Evolutionary conservation across 108 stramenopile genomes (phyloP).

Genomic region (Cyclotella cryptica): DNA sequence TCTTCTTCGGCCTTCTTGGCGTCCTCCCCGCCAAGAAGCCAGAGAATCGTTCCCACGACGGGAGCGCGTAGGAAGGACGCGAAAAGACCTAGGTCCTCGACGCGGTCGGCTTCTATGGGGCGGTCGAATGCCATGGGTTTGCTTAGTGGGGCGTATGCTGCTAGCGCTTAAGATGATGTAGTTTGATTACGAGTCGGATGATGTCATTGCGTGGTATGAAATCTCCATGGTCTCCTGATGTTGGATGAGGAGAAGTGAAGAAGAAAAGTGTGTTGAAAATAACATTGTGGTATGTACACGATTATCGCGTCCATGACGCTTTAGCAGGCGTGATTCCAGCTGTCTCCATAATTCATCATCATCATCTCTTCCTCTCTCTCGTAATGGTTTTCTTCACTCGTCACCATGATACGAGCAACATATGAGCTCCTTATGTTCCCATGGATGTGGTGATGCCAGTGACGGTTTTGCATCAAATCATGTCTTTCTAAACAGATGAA

Average conservation of each 20-base stretch:
- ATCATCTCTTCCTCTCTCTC: too few relatives aligned
- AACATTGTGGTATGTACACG: too few relatives aligned
- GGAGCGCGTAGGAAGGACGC: conserved; percentile 71
- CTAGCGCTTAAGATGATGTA: neutral
- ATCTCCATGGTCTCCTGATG: too few relatives aligned
- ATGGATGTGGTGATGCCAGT: conserved; percentile 1
- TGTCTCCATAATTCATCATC: too few relatives aligned
- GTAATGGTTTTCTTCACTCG: too few relatives aligned
- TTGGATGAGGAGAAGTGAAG: too few relatives aligned
- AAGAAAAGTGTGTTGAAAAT: too few relatives aligned
- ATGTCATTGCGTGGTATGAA: neutral
- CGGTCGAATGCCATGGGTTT: conserved; percentile 81
- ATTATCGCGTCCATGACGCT: too few relatives aligned
- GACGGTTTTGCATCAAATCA: neutral
- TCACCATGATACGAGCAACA: too few relatives aligned
- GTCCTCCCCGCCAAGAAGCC: conserved; percentile 68
- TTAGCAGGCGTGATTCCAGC: too few relatives aligned
- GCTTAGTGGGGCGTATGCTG: neutral
- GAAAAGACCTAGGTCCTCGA: conserved; percentile 71
- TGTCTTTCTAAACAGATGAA: conserved; percentile 7
- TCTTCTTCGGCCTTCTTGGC: conserved; percentile 28
- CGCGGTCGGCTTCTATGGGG: conserved; percentile 72
- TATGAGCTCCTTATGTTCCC: too few relatives aligned
- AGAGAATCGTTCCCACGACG: conserved; percentile 56
- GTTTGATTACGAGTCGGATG: neutral